Evolutionary conservation across 768 basidiomycete species (phyloP).

Genomic region (Rhodotorula kratochvilovae): DNA sequence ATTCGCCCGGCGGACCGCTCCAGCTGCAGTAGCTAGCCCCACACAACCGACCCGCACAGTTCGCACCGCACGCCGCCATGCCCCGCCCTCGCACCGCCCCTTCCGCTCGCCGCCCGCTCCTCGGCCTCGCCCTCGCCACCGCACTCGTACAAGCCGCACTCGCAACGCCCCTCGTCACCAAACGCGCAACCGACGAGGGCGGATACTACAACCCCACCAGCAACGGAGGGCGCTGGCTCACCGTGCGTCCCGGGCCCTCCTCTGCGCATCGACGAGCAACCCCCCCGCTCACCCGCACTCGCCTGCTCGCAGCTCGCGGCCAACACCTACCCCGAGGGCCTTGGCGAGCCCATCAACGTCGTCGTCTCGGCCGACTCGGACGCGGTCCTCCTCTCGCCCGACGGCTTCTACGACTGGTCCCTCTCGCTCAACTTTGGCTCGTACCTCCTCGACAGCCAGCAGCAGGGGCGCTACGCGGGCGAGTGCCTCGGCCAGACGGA

Average conservation of each 20-base stretch:
- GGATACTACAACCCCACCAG: constrained; percentile 60
- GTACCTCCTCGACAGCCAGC: not conserved
- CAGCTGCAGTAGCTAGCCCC: not conserved
- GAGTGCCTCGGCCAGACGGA: constrained; percentile 82
- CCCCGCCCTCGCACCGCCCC: not conserved
- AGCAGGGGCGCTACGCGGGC: not conserved
- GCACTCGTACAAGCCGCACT: not conserved
- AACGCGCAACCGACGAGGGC: not conserved
- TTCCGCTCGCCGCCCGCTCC: not conserved
- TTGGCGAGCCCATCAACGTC: constrained; percentile 80
- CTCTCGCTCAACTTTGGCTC: constrained; percentile 63
- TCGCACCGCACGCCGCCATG: not conserved
- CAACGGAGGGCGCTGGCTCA: constrained; percentile 65
- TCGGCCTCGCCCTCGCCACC: not conserved
- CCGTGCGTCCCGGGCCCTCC: constrained; percentile 53
- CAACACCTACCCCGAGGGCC: constrained; percentile 62
- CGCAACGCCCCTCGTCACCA: constrained; percentile 47
- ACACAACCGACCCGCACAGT: too few species aligned
- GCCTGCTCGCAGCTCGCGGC: not conserved
- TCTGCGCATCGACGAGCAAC: not conserved
- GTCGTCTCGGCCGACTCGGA: constrained; percentile 77
- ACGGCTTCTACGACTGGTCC: constrained; percentile 55
- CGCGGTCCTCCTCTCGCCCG: constrained; percentile 52
- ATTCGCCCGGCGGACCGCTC: too few species aligned
- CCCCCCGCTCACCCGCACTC: not conserved